Evolutionary conservation across 257 asterid species (phyloP).

Genomic region (Misopates orontium): DNA sequence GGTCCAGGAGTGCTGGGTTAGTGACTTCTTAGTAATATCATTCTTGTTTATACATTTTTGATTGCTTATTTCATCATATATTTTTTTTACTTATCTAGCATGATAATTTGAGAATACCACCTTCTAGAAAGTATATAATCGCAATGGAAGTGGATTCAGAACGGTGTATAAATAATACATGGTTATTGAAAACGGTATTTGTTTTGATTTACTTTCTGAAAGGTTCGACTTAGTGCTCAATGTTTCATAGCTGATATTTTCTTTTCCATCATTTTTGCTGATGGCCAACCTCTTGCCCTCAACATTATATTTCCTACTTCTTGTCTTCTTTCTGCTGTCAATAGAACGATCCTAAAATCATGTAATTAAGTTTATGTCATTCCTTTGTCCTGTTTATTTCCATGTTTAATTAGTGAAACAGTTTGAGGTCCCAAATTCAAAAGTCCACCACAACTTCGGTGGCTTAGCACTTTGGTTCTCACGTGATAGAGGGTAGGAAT

Average conservation of each 20-base stretch:
- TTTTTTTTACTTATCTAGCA: conserved; percentile 2
- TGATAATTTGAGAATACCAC: background rate
- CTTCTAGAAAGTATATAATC: no score
- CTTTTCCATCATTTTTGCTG: background rate
- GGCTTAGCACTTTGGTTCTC: no score
- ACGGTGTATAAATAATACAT: background rate
- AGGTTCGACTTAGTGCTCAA: background rate
- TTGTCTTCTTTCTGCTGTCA: background rate
- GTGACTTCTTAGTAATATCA: conserved; percentile 27
- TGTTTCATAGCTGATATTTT: background rate
- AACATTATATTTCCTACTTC: background rate
- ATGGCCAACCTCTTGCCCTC: background rate
- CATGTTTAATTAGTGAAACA: no score
- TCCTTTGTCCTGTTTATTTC: background rate
- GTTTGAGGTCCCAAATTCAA: no score
- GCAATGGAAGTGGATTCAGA: no score
- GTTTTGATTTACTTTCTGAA: background rate
- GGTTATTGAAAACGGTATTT: background rate
- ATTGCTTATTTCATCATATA: conserved; percentile 12
- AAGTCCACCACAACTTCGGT: no score
- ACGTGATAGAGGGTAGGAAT: no score
- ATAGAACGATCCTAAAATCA: background rate
- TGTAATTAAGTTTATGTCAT: background rate
- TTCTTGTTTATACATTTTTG: conserved; percentile 6
- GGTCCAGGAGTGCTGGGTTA: conserved; percentile 95